phyloP scores from a whole-genome alignment of 164 flowering plant species.

The Litsea cubeba region DNA sequence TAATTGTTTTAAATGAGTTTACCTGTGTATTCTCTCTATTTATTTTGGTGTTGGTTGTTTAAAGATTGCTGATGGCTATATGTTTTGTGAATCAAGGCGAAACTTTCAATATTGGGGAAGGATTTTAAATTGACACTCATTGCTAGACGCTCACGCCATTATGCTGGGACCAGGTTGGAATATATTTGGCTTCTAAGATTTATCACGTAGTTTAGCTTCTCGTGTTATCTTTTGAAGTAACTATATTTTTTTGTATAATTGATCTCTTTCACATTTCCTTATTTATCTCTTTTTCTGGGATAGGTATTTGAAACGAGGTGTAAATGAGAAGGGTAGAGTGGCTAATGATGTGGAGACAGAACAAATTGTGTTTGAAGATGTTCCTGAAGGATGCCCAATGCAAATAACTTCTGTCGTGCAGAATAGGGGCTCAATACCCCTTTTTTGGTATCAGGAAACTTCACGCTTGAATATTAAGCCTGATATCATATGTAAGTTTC shows the following conservation, averaged over 20 bases:
- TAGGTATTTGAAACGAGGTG: constrained; percentile 92
- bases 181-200: neutral
- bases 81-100: constrained; percentile 44
- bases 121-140: constrained; percentile 76
- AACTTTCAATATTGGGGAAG: constrained; percentile 55
- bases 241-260: neutral
- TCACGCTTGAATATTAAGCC: constrained; percentile 84
- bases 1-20: neutral
- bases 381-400: constrained; percentile 46
- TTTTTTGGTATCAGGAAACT: constrained; percentile 98
- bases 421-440: constrained; percentile 93
- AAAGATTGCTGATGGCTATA: neutral
- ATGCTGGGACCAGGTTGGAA: constrained; percentile 95
- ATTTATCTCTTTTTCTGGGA: constrained; percentile 1
- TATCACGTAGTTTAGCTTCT: neutral
- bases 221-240: neutral
- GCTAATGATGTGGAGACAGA: constrained; percentile 99
- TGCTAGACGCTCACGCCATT: constrained; percentile 98
- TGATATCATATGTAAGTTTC: constrained; percentile 68
- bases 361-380: constrained; percentile 84
- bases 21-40: too few relatives aligned
- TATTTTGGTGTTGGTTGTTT: neutral
- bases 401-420: constrained; percentile 90
- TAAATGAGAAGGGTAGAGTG: constrained; percentile 88
- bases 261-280: neutral